Evolutionary conservation across 768 basidiomycete genomes (phyloP).

Genomic region (Kwoniella europaea): DNA sequence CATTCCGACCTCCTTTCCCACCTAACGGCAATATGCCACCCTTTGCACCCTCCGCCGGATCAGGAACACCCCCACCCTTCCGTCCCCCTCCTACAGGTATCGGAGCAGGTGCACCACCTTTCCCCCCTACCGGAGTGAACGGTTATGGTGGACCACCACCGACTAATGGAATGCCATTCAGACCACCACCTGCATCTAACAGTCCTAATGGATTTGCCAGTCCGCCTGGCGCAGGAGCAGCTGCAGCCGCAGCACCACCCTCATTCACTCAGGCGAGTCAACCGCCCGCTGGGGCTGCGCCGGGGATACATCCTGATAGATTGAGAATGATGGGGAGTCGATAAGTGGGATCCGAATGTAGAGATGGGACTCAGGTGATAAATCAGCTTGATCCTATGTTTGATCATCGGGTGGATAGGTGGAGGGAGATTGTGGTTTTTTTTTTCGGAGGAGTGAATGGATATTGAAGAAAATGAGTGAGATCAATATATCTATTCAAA

Average conservation of each 20-base stretch:
- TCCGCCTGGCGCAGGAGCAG: conserved; percentile 23
- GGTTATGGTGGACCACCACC: background rate
- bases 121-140: conserved; percentile 21
- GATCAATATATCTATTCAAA: background rate
- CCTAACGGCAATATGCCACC: background rate
- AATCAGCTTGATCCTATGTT: no score
- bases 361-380: background rate
- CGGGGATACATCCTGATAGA: conserved; percentile 55
- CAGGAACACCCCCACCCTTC: conserved; percentile 2
- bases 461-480: background rate
- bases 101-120: conserved; percentile 21
- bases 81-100: conserved; percentile 9
- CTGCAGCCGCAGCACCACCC: conserved; percentile 27
- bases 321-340: conserved; percentile 55
- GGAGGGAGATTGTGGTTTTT: no score
- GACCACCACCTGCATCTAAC: conserved; percentile 9
- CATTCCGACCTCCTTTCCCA: conserved; percentile 15
- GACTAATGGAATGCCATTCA: conserved; percentile 14
- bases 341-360: background rate
- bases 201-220: conserved; percentile 21
- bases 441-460: no score
- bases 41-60: background rate
- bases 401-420: no score
- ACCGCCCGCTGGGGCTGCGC: conserved; percentile 20
- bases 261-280: conserved; percentile 23